Evolutionary conservation across 2,329 filamentous ascomycete species (phyloP).

Genomic region (Graphium sp.): DNA sequence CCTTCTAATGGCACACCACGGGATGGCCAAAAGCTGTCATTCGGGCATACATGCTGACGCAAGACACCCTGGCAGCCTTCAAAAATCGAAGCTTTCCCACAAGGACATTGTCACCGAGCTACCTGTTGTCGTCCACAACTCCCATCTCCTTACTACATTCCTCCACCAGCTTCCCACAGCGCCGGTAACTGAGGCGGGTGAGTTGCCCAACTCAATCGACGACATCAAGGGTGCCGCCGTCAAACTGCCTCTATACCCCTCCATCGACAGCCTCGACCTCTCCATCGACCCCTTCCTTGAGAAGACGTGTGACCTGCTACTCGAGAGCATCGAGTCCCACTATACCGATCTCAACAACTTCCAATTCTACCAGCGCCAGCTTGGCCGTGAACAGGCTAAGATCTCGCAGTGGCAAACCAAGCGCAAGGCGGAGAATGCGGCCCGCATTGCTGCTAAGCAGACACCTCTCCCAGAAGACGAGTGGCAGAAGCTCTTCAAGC

Average conservation of each 20-base stretch:
- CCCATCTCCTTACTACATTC: constrained; percentile 87
- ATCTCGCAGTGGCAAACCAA: constrained; percentile 94
- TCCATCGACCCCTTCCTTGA: constrained; percentile 95
- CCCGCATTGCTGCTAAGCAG: constrained; percentile 74
- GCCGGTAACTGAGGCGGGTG: constrained; percentile 43
- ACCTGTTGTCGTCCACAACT: constrained; percentile 85
- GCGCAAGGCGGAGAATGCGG: constrained; percentile 89
- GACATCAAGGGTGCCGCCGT: constrained; percentile 54
- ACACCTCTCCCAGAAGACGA: constrained; percentile 83
- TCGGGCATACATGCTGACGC: constrained; percentile 5
- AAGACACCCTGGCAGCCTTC: constrained; percentile 43
- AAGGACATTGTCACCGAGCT: constrained; percentile 87
- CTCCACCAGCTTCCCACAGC: constrained; percentile 75
- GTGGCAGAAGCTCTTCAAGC: constrained; percentile 96
- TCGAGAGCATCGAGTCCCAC: constrained; percentile 94
- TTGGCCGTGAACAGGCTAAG: constrained; percentile 88
- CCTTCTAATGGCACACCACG: neutral
- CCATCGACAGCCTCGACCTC: constrained; percentile 78
- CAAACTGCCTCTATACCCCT: constrained; percentile 59
- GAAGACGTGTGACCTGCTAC: constrained; percentile 91
- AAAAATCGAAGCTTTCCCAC: constrained; percentile 87
- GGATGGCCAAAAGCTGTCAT: too few relatives aligned
- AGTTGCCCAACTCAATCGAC: constrained; percentile 62
- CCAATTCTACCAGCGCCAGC: constrained; percentile 85
- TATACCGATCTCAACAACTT: constrained; percentile 99